Evolutionary conservation across 371 early-diverging fungal genomes (phyloP).

Genomic region (Cokeromyces recurvatus): DNA sequence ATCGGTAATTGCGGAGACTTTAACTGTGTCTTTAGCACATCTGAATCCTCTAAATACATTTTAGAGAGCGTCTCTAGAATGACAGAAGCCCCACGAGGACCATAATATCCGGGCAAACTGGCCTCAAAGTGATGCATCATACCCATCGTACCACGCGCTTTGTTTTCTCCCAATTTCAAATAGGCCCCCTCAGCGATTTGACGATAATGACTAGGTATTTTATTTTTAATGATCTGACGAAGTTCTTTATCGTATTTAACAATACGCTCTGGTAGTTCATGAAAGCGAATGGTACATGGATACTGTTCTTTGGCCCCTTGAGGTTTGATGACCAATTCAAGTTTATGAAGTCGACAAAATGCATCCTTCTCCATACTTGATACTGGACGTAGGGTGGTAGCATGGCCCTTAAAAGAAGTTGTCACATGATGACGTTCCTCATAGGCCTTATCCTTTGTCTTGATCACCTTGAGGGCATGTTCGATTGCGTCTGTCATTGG

Average conservation of each 20-base stretch:
- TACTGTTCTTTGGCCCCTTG: slow-evolving; percentile 34
- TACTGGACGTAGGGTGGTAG: not conserved
- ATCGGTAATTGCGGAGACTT: slow-evolving; percentile 40
- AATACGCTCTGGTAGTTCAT: slow-evolving; percentile 26
- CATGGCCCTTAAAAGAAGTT: slow-evolving; percentile 2
- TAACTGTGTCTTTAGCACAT: slow-evolving; percentile 21
- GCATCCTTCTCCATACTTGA: slow-evolving; percentile 9
- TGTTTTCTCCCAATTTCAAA: slow-evolving; percentile 31
- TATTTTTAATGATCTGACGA: slow-evolving; percentile 28
- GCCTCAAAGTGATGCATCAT: slow-evolving; percentile 37
- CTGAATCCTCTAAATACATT: slow-evolving; percentile 24
- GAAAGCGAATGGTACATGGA: slow-evolving; percentile 40
- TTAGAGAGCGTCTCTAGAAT: slow-evolving; percentile 30
- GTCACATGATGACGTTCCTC: not conserved
- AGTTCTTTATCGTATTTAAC: slow-evolving; percentile 23
- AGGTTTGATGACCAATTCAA: slow-evolving; percentile 42
- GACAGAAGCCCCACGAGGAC: slow-evolving; percentile 37
- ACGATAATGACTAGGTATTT: slow-evolving; percentile 27
- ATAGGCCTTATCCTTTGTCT: slow-evolving; percentile 15
- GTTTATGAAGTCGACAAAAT: slow-evolving; percentile 51
- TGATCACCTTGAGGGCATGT: slow-evolving; percentile 9
- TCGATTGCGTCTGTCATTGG: slow-evolving; percentile 3
- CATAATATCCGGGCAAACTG: slow-evolving; percentile 58
- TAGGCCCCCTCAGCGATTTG: slow-evolving; percentile 33
- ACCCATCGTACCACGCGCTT: slow-evolving; percentile 44